Evolutionary conservation across 139 green algal species (phyloP), one percentile per base, ranked within the genome.

Genomic region (Astrephomene gubernaculifera): DNA sequence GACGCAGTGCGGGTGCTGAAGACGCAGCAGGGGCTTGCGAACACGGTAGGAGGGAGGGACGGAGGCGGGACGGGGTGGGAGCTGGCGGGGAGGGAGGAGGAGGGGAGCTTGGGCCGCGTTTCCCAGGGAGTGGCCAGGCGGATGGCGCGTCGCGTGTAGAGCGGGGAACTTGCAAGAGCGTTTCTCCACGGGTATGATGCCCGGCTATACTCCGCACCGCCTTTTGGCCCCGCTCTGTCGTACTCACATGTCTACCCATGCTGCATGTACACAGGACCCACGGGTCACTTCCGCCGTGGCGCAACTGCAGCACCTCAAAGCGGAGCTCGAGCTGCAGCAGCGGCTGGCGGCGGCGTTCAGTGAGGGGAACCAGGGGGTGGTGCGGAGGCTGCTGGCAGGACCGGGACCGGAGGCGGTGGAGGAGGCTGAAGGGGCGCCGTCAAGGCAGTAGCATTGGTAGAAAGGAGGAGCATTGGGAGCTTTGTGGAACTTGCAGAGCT

Each of bases 1-100:
- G 78, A 84, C 78, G 78, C 24, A 2, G 63, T 84, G 31, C 41
- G 78, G 61, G 33, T 7, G 21, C 61, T 84, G 43, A 84, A 84
- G 78, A 39, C 78, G 54, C 31, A 64, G 78, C 54, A 65, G 24
- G 78, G 78, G 31, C 63, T 84, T 0, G 25, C 24, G 7, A 84
- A 84, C 78, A 39, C 74, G 78, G 78, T 84, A 17, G 29, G 68
- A 5, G 68, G 49, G 14, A 17, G 65, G 7, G 64, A 7, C 2
- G 33, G 7, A 2, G 2, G 67, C 0, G 7, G 54, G 10, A 12
- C 17, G 17, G n/a, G n/a, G 9, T 1, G 5, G 1, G 44, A 2
- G 44, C 44, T 45, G 49, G 36, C 12, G 44, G 71, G 7, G 43
- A 52, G 27, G 41, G 43, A 41, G 29, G 39, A 7, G 8, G 68